Conservation (phyloP, 2,329 filamentous ascomycete genomes). For the Xylariaceae sp. region DNA sequence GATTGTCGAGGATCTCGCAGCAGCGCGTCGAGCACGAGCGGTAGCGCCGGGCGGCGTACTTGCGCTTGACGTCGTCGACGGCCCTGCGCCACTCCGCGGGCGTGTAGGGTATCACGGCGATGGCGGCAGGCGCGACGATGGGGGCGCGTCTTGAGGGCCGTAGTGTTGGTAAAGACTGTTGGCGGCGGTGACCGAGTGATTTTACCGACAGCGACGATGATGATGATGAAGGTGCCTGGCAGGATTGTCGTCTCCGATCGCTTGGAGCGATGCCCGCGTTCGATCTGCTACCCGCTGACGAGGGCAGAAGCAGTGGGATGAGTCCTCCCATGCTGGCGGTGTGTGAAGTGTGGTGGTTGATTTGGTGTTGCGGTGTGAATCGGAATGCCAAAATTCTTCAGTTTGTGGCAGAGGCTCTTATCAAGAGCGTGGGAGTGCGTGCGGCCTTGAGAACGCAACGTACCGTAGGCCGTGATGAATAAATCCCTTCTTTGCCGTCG, state of each 20-base stretch:
- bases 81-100: slow-evolving; percentile 46
- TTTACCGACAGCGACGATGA: slow-evolving; percentile 2
- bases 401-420: too few species aligned
- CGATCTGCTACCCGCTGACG: slow-evolving; percentile 9
- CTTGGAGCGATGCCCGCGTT: slow-evolving; percentile 6
- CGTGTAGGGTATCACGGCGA: slow-evolving; percentile 37
- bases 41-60: slow-evolving; percentile 47
- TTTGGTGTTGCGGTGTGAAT: too few species aligned
- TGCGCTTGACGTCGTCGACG: slow-evolving; percentile 49
- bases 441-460: too few species aligned
- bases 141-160: slow-evolving; percentile 18
- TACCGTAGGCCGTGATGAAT: too few species aligned
- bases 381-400: too few species aligned
- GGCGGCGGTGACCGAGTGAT: slow-evolving; percentile 17
- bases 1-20: slow-evolving; percentile 46
- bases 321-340: slow-evolving; percentile 18
- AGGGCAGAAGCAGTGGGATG: slow-evolving; percentile 23
- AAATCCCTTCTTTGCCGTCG: slow-evolving; percentile 4
- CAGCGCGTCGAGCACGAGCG: slow-evolving; percentile 50
- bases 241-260: slow-evolving; percentile 12
- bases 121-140: slow-evolving; percentile 15
- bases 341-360: background rate
- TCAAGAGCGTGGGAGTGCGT: too few species aligned
- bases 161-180: slow-evolving; percentile 23
- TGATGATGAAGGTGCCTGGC: slow-evolving; percentile 5